These are phyloP conservation scores for Ramularia collo-cygni DNA, from an alignment of 2,329 filamentous ascomycete genomes.

Conservation along the genomic window DNA sequence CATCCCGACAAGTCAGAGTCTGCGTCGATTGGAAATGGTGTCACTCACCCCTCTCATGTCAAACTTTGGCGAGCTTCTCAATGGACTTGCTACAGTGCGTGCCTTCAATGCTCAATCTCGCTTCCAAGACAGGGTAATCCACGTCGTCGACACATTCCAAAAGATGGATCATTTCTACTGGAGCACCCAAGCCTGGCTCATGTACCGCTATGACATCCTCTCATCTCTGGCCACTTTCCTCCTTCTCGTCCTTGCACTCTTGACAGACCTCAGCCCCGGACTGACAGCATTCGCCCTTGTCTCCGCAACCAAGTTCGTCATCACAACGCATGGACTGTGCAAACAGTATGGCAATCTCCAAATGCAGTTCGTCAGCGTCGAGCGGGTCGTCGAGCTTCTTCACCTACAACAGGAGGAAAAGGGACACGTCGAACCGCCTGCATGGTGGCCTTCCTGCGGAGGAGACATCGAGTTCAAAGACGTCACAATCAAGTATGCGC, in stretches of 20 bases:
- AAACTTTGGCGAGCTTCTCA: slow-evolving; percentile 82
- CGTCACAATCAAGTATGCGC: slow-evolving; percentile 73
- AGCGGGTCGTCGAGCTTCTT: slow-evolving; percentile 75
- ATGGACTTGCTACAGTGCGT: slow-evolving; percentile 78
- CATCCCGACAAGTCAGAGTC: slow-evolving; percentile 73
- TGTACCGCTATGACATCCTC: slow-evolving; percentile 67
- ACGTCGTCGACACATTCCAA: slow-evolving; percentile 80
- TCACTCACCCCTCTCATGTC: slow-evolving; percentile 83
- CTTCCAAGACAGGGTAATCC: slow-evolving; percentile 74
- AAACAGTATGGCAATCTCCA: slow-evolving; percentile 76
- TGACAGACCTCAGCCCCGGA: slow-evolving; percentile 67
- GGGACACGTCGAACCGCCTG: slow-evolving; percentile 62
- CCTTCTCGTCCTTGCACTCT: slow-evolving; percentile 67
- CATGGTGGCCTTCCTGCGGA: slow-evolving; percentile 66
- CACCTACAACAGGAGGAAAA: slow-evolving; percentile 68
- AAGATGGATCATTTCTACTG: slow-evolving; percentile 97
- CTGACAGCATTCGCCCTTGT: slow-evolving; percentile 78
- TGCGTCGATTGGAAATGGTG: slow-evolving; percentile 81
- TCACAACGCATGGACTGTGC: slow-evolving; percentile 66
- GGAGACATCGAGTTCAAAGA: slow-evolving; percentile 70
- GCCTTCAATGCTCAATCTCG: slow-evolving; percentile 72
- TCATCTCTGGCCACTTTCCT: slow-evolving; percentile 68
- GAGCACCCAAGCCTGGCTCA: slow-evolving; percentile 76
- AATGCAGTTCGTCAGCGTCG: slow-evolving; percentile 87
- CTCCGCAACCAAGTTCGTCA: slow-evolving; percentile 62